Conservation (phyloP, 805 yeast genomes). For the Cyberlindnera galapagoensis region DNA sequence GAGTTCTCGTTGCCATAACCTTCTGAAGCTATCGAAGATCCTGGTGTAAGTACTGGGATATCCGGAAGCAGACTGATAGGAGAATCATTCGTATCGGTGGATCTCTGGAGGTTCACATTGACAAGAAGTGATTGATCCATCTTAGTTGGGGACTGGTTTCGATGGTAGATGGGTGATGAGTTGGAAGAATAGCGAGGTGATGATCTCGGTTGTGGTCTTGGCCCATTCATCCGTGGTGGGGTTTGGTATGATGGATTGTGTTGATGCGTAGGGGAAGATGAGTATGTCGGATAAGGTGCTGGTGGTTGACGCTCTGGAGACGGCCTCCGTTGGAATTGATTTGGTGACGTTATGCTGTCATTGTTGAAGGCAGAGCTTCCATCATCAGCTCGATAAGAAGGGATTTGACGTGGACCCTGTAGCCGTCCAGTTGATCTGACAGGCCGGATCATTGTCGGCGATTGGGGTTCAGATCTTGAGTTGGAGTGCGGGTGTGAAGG, state of each 20-base stretch:
- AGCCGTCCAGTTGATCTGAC: too few relatives aligned
- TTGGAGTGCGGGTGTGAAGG: slow-evolving; percentile 13
- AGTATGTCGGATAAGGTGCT: neutral
- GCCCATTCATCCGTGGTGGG: slow-evolving; percentile 4
- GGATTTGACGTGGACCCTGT: too few relatives aligned
- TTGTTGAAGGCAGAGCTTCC: slow-evolving; percentile 1
- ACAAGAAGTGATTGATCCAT: slow-evolving; percentile 6
- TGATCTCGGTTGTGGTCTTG: slow-evolving; percentile 7
- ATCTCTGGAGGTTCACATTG: slow-evolving; percentile 1
- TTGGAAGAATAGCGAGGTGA: slow-evolving; percentile 6
- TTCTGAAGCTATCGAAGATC: too few relatives aligned
- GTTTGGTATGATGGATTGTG: slow-evolving; percentile 2
- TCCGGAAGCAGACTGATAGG: slow-evolving; percentile 20
- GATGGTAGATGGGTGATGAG: slow-evolving; percentile 7
- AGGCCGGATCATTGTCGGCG: too few relatives aligned
- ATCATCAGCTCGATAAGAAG: too few relatives aligned
- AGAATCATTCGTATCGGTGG: slow-evolving; percentile 6
- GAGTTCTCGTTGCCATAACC: too few relatives aligned
- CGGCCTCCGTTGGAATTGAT: slow-evolving; percentile 1
- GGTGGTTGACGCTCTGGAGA: slow-evolving; percentile 5
- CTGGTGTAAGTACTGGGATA: slow-evolving; percentile 16
- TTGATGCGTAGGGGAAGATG: slow-evolving; percentile 2
- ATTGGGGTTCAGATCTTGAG: slow-evolving; percentile 8
- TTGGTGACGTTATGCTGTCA: neutral
- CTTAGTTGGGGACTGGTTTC: slow-evolving; percentile 7